phyloP scores from a whole-genome alignment of 1,139 yeast species.

The Kodamaea arcana region DNA sequence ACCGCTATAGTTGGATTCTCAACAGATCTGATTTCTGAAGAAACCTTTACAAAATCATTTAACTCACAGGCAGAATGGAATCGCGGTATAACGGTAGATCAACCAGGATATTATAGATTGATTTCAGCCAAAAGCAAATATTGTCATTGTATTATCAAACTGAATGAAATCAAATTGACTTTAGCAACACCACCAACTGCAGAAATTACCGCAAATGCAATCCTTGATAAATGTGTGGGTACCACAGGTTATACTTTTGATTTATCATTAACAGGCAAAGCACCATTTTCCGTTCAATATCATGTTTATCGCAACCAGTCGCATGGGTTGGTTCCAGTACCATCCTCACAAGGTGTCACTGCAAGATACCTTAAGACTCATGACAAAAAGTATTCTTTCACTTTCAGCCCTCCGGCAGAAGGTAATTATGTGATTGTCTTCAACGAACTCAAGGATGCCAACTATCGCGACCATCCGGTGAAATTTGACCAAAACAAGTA shows the following conservation, averaged over 20 bases:
- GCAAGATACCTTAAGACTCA: slow-evolving; percentile 23
- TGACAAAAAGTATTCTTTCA: slow-evolving; percentile 37
- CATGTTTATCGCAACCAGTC: slow-evolving; percentile 49
- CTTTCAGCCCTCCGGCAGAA: slow-evolving; percentile 73
- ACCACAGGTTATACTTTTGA: slow-evolving; percentile 72
- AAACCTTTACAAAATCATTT: slow-evolving; percentile 34
- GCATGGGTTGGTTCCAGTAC: slow-evolving; percentile 32
- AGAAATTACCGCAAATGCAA: slow-evolving; percentile 51
- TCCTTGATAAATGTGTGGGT: slow-evolving; percentile 87
- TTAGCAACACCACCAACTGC: slow-evolving; percentile 47
- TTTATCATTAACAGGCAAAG: slow-evolving; percentile 71
- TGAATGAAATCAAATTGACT: slow-evolving; percentile 14
- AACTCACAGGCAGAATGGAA: slow-evolving; percentile 24
- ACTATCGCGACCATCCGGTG: slow-evolving; percentile 40
- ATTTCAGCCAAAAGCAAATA: slow-evolving; percentile 49
- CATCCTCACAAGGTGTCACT: slow-evolving; percentile 27
- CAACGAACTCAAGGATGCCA: slow-evolving; percentile 49
- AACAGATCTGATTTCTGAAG: slow-evolving; percentile 18
- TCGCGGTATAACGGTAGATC: slow-evolving; percentile 37
- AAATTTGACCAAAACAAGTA: slow-evolving; percentile 30
- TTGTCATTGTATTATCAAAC: slow-evolving; percentile 62
- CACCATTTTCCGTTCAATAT: slow-evolving; percentile 72
- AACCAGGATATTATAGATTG: slow-evolving; percentile 64
- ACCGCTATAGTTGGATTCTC: slow-evolving; percentile 32
- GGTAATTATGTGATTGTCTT: slow-evolving; percentile 79